These are phyloP conservation scores for Arctium lappa DNA, from an alignment of 129 eudicot species.

Conservation along the genomic window DNA sequence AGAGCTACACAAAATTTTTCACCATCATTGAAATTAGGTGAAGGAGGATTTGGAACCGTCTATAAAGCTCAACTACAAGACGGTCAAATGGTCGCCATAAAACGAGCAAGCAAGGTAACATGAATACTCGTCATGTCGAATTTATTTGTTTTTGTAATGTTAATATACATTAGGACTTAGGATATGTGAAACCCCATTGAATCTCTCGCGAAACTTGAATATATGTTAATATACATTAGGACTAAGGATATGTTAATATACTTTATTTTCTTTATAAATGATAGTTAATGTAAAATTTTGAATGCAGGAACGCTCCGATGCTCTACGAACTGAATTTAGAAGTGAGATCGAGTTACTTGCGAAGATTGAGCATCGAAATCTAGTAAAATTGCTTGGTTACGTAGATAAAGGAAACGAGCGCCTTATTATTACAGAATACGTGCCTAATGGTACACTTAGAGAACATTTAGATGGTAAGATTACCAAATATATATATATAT, in stretches of 20 bases:
- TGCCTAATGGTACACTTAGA: conserved; percentile 91
- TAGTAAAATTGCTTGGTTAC: conserved; percentile 85
- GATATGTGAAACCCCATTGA: background rate
- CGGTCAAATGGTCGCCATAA: conserved; percentile 82
- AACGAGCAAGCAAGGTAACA: conserved; percentile 88
- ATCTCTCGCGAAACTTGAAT: background rate
- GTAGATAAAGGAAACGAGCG: conserved; percentile 88
- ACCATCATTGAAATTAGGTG: conserved; percentile 60
- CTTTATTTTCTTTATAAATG: background rate
- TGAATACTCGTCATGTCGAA: background rate
- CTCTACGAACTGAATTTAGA: conserved; percentile 64
- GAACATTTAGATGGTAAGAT: conserved; percentile 93
- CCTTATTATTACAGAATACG: conserved; percentile 80
- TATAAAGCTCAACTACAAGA: conserved; percentile 76
- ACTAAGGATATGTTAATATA: background rate
- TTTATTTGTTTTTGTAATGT: background rate
- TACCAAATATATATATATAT: background rate
- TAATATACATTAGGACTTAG: background rate
- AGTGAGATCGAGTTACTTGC: conserved; percentile 91
- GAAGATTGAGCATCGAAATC: conserved; percentile 82
- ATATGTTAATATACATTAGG: background rate
- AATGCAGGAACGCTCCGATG: conserved; percentile 64
- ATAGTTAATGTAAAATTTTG: background rate
- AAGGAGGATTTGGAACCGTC: conserved; percentile 92
- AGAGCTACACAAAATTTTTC: conserved; percentile 88